Percentiles rank a stretch among this genome's conserved stretches.
These are phyloP conservation scores for Trypanosoma theileri DNA, from an alignment of 208 protist species.

Conservation along the genomic window DNA sequence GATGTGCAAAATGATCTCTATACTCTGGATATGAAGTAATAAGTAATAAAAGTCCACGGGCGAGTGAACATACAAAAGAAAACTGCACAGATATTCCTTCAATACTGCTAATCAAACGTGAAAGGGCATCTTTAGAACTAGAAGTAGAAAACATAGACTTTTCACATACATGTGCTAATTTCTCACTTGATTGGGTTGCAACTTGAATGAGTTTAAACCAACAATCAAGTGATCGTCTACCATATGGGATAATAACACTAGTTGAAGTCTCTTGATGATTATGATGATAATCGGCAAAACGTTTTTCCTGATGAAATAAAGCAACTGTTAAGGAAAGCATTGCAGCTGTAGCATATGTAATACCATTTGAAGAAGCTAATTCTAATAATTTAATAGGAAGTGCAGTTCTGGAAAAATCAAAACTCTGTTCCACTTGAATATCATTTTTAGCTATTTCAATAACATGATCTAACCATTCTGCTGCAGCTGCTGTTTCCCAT, in stretches of 20 bases:
- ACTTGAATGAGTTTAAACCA: slow-evolving; percentile 50
- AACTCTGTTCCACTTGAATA: slow-evolving; percentile 20
- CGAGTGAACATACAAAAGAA: slow-evolving; percentile 42
- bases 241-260: slow-evolving; percentile 41
- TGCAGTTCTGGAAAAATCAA: slow-evolving; percentile 32
- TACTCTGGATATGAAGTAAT: slow-evolving; percentile 19
- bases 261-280: neutral
- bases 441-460: slow-evolving; percentile 24
- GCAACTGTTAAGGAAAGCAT: slow-evolving; percentile 30
- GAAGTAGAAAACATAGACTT: slow-evolving; percentile 10
- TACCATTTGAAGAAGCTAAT: slow-evolving; percentile 25
- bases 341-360: slow-evolving; percentile 39
- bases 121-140: slow-evolving; percentile 46
- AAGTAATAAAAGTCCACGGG: slow-evolving; percentile 41
- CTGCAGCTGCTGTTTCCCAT: slow-evolving; percentile 75
- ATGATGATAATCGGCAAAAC: slow-evolving; percentile 16
- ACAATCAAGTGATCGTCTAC: slow-evolving; percentile 36
- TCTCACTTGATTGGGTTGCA: slow-evolving; percentile 41
- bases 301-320: slow-evolving; percentile 37
- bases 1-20: slow-evolving; percentile 18
- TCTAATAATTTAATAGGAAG: slow-evolving; percentile 37
- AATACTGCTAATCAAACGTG: slow-evolving; percentile 41
- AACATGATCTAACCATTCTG: slow-evolving; percentile 63
- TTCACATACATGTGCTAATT: slow-evolving; percentile 29
- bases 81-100: slow-evolving; percentile 76